Evolutionary conservation across 352 stramenopile genomes (phyloP).

Genomic region (Globisporangium canariense): DNA sequence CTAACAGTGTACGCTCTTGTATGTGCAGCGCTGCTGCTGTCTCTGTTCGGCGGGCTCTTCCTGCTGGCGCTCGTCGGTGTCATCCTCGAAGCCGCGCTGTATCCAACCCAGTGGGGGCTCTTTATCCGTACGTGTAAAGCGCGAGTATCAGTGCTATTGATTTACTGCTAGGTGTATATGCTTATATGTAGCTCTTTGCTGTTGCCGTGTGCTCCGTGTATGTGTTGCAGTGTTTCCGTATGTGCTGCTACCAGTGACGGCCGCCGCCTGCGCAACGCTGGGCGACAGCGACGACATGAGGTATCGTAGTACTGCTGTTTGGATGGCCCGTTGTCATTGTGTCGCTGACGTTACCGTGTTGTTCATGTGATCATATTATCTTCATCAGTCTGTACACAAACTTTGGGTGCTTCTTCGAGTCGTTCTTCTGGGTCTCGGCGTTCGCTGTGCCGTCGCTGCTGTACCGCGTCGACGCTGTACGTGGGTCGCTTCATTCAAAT

Average conservation of each 20-base stretch:
- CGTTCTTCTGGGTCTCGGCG: slow-evolving; percentile 65
- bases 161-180: not conserved
- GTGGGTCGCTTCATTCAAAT: slow-evolving; percentile 9
- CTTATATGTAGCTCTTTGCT: not conserved
- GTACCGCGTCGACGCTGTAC: slow-evolving; percentile 59
- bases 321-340: no score
- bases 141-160: not conserved
- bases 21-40: slow-evolving; percentile 33
- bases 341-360: not conserved
- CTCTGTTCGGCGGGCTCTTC: slow-evolving; percentile 44
- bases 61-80: slow-evolving; percentile 53
- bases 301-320: slow-evolving; percentile 6
- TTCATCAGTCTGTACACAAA: slow-evolving; percentile 41
- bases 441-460: slow-evolving; percentile 60
- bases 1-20: not conserved
- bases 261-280: slow-evolving; percentile 47
- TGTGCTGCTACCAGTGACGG: slow-evolving; percentile 58
- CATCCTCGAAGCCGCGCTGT: slow-evolving; percentile 54
- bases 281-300: slow-evolving; percentile 52
- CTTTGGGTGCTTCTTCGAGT: slow-evolving; percentile 74
- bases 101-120: slow-evolving; percentile 57
- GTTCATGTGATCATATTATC: not conserved
- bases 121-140: slow-evolving; percentile 44
- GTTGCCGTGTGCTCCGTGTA: not conserved
- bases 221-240: slow-evolving; percentile 50